Conservation (phyloP, 2,329 filamentous ascomycete genomes). For the Penicillium janthinellum region DNA sequence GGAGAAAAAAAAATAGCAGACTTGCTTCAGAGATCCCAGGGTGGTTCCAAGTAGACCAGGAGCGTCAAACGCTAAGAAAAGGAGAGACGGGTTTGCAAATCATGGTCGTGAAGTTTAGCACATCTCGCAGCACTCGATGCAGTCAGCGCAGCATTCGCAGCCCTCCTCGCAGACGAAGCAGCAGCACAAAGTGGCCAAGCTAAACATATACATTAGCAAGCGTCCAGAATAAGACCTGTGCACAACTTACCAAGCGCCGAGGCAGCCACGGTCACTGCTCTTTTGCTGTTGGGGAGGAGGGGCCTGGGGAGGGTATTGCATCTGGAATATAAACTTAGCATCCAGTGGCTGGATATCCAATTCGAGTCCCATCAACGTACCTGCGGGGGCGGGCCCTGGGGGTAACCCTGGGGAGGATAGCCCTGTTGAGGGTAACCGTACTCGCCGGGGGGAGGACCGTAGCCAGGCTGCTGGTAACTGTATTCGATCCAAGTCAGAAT, state of each 20-base stretch:
- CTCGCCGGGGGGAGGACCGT: constrained; percentile 30
- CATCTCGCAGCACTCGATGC: constrained; percentile 55
- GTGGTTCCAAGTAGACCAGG: background rate
- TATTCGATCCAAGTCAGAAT: background rate
- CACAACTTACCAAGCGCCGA: constrained; percentile 52
- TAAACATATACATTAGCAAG: constrained; percentile 26
- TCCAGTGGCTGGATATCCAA: background rate
- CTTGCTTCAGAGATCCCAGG: no score
- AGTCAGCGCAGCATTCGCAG: constrained; percentile 66
- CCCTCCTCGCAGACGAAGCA: constrained; percentile 66
- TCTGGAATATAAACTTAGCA: constrained; percentile 27
- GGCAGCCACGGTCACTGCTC: constrained; percentile 46
- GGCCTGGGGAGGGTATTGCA: constrained; percentile 44
- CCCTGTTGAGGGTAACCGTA: constrained; percentile 32
- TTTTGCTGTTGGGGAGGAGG: constrained; percentile 45
- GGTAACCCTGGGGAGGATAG: constrained; percentile 23
- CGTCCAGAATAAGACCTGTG: background rate
- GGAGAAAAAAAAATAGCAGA: no score
- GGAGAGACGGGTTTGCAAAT: constrained; percentile 26
- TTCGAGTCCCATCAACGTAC: background rate
- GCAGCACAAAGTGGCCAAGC: constrained; percentile 61
- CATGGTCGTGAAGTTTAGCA: constrained; percentile 33
- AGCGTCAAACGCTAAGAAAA: constrained; percentile 24
- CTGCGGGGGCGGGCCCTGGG: constrained; percentile 1
- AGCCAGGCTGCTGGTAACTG: constrained; percentile 39